Percentiles rank a stretch among this genome's conserved stretches.
Conservation (phyloP, 106 monocot species). For the Dioscorea dumetorum region DNA sequence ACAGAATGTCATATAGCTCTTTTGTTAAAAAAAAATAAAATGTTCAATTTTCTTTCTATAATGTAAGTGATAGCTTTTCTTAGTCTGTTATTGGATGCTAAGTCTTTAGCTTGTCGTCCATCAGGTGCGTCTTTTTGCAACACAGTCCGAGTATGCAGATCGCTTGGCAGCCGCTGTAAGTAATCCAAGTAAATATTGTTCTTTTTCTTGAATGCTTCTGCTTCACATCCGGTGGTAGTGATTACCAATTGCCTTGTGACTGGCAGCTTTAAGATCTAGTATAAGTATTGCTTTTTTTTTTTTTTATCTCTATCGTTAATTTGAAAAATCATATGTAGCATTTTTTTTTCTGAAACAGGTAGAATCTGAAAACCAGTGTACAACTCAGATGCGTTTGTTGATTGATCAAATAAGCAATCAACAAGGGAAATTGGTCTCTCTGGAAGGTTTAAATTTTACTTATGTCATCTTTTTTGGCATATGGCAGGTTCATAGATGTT, state of each 20-base stretch:
- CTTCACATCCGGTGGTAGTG: too few species aligned
- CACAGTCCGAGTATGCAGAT: constrained; percentile 73
- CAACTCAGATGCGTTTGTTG: constrained; percentile 55
- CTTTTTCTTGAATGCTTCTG: background rate
- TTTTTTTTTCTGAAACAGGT: constrained; percentile 38
- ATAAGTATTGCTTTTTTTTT: too few species aligned
- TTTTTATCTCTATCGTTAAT: background rate
- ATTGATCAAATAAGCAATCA: constrained; percentile 86
- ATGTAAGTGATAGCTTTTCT: background rate
- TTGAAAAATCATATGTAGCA: background rate
- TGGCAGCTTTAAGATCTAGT: too few species aligned
- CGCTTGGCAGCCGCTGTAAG: constrained; percentile 60
- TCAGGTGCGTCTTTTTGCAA: constrained; percentile 66
- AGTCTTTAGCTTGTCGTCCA: background rate
- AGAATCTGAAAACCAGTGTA: constrained; percentile 78
- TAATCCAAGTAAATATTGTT: constrained; percentile 1
- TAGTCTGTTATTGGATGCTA: background rate
- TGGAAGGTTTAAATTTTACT: constrained; percentile 54
- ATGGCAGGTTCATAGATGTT: too few species aligned
- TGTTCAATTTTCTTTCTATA: background rate
- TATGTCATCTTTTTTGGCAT: background rate
- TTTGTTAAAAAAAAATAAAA: too few species aligned
- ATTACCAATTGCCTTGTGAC: too few species aligned
- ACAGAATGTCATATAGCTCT: too few species aligned
- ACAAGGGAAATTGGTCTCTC: constrained; percentile 70